phyloP scores from a whole-genome alignment of 2,329 filamentous ascomycete species.

The Claviceps purpurea region DNA sequence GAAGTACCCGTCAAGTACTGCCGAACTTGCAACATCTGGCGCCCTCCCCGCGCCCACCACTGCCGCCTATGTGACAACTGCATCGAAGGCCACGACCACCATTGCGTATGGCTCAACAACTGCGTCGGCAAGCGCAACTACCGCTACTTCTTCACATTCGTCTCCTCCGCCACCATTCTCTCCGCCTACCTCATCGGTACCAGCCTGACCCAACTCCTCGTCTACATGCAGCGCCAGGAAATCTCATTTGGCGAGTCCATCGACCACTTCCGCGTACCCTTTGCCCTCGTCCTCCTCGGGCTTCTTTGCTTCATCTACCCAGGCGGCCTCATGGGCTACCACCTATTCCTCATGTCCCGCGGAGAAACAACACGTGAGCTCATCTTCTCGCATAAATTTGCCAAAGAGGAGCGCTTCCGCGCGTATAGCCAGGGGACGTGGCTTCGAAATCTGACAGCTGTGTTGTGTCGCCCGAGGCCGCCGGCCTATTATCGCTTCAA shows the following conservation, averaged over 20 bases:
- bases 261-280: conserved; percentile 60
- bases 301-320: conserved; percentile 67
- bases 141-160: conserved; percentile 91
- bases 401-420: conserved; percentile 79
- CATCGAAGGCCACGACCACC: conserved; percentile 92
- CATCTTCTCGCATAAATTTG: conserved; percentile 89
- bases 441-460: conserved; percentile 65
- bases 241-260: conserved; percentile 58
- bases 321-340: conserved; percentile 70
- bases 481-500: conserved; percentile 89
- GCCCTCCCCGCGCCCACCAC: conserved; percentile 87
- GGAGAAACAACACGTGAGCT: conserved; percentile 96
- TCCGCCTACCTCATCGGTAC: conserved; percentile 63
- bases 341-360: conserved; percentile 77
- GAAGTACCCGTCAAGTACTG: conserved; percentile 98
- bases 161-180: conserved; percentile 65
- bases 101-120: conserved; percentile 98
- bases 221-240: conserved; percentile 51
- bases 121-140: conserved; percentile 96
- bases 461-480: conserved; percentile 69
- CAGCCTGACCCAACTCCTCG: conserved; percentile 66
- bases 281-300: conserved; percentile 79
- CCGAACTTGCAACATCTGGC: conserved; percentile 95
- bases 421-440: conserved; percentile 73
- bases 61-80: conserved; percentile 96